Base-by-base conservation (phyloP, 306 rosid genomes). In the Rubus parviflorus region DNA sequence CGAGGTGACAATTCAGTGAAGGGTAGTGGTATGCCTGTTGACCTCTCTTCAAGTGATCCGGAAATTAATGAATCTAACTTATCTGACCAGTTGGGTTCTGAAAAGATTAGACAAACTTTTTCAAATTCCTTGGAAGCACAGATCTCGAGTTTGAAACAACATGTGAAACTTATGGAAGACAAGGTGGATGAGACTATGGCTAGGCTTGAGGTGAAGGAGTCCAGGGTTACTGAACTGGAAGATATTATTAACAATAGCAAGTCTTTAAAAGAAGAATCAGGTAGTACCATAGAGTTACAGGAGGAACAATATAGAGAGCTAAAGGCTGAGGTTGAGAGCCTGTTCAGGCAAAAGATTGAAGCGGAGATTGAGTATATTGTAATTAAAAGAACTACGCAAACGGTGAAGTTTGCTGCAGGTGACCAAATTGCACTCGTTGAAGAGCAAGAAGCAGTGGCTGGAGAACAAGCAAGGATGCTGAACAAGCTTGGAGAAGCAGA, bases 301-400 rank as follows among this genome's bases (percentile, higher is more conserved):
- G 92, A 81, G 53, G 82, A 85, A 82, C 83, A 73, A 64, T 6
- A 20, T 70, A 76, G 13, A 52, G 91, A 80, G 82, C 40, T 81
- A 25, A 89, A 88, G 60, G 70, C 57, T 0, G 92, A 84, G 73
- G 58, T 89, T 2, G 97, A 90, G 56, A 68, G 15, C 42, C 20
- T 89, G 77, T 89, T 89, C 70, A 81, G 75, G 88, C 87, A 84
- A 79, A 90, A 84, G 84, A 83, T 92, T 61, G 96, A 92, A 90
- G 89, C 85, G 52, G 96, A 95, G 85, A 76, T 95, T 66, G 93
- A 87, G 82, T 88, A 68, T 73, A 82, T 90, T 64, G 82, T 86
- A 48, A 51, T 92, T 61, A 72, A 62, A 63, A 82, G 81, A 83
- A 77, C 76, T 23, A 54, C 81, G 22, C 84, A 89, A 75, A 87